A percentile compares a stretch with the other conserved stretches of the same genome.
Conservation (phyloP, 495 filamentous ascomycete species). For the Neurospora cerealis region DNA sequence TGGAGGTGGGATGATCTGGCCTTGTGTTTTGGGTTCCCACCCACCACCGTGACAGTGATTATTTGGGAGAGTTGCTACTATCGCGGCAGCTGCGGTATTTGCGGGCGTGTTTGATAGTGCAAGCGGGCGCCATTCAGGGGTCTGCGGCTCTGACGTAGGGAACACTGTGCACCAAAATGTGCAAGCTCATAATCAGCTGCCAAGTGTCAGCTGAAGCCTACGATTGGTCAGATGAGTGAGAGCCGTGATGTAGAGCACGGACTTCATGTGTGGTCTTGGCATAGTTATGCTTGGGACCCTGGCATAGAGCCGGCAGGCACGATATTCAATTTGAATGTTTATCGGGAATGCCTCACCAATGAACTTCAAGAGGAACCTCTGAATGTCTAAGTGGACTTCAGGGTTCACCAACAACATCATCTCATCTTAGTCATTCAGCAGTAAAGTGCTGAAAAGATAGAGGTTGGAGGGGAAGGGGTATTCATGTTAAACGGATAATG, state of each 20-base stretch:
- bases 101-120: neutral
- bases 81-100: neutral
- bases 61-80: neutral
- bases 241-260: neutral
- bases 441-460: neutral
- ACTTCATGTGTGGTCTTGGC: neutral
- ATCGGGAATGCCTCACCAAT: neutral
- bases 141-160: neutral
- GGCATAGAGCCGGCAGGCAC: neutral
- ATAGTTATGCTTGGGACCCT: neutral
- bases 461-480: neutral
- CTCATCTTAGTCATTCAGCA: neutral
- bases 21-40: neutral
- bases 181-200: neutral
- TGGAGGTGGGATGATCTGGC: neutral
- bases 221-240: neutral
- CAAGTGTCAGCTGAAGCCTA: neutral
- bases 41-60: neutral
- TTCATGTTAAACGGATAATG: neutral
- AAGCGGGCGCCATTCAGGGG: neutral
- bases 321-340: neutral
- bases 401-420: neutral
- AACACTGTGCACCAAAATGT: neutral
- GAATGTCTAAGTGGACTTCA: neutral
- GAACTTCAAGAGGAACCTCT: neutral